Conservation (phyloP, 805 yeast genomes). For the Sugiyamaella mastotermitis region DNA sequence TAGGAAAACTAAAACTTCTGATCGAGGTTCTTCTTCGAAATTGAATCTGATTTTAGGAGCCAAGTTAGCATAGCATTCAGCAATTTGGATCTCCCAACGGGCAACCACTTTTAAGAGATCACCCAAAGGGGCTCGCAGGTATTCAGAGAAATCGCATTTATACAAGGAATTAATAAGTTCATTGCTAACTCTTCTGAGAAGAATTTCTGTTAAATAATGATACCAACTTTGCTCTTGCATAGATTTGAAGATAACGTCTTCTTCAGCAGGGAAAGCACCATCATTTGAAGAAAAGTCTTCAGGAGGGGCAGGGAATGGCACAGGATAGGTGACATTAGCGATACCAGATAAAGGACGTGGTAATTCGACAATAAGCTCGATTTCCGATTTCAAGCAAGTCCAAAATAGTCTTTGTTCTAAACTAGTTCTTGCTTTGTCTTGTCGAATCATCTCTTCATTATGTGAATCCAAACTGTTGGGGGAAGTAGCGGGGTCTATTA, state of each 20-base stretch:
- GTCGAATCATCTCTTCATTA: neutral
- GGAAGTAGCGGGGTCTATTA: neutral
- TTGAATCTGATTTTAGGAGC: constrained; percentile 14
- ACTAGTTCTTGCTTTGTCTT: constrained; percentile 8
- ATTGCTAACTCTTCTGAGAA: constrained; percentile 12
- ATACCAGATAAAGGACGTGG: constrained; percentile 14
- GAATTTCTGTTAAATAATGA: constrained; percentile 15
- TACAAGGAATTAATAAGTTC: constrained; percentile 13
- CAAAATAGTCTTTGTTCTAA: constrained; percentile 17
- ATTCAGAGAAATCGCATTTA: constrained; percentile 10
- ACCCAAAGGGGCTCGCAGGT: constrained; percentile 11
- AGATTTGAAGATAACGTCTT: constrained; percentile 9
- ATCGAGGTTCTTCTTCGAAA: constrained; percentile 11
- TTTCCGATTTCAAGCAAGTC: constrained; percentile 17
- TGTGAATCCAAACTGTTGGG: neutral
- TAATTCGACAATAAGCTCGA: constrained; percentile 13
- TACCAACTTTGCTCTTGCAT: constrained; percentile 16
- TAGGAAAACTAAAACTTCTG: constrained; percentile 11
- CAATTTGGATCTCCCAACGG: constrained; percentile 13
- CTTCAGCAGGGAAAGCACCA: constrained; percentile 11
- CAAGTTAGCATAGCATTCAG: constrained; percentile 14
- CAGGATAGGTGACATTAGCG: constrained; percentile 15
- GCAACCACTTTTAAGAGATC: constrained; percentile 11
- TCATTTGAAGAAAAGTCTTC: constrained; percentile 9
- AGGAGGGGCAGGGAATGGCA: constrained; percentile 16